Evolutionary conservation across 306 rosid species (phyloP).

Genomic region (Gillenia trifoliata): DNA sequence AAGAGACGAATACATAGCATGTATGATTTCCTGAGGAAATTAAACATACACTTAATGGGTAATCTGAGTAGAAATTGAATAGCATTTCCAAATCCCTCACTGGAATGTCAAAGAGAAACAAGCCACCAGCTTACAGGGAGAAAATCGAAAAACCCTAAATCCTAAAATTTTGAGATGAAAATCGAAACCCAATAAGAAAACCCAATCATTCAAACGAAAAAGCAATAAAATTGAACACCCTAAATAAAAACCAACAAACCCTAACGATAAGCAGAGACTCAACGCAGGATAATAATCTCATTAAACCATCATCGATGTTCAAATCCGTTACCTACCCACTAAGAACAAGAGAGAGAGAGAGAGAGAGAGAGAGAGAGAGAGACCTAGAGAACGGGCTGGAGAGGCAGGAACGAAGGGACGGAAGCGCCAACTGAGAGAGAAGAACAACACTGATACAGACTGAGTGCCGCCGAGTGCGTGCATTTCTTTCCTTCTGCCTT

Average conservation of each 20-base stretch:
- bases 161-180: not conserved
- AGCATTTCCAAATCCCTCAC: not conserved
- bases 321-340: not conserved
- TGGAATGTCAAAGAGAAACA: not conserved
- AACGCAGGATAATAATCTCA: too few species aligned
- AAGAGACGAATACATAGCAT: constrained; percentile 17
- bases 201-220: not conserved
- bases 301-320: not conserved
- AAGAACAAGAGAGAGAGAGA: not conserved
- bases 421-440: too few species aligned
- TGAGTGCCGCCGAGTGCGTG: too few species aligned
- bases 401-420: too few species aligned
- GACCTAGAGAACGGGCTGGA: too few species aligned
- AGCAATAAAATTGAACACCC: not conserved
- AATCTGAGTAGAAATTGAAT: not conserved
- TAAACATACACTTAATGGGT: not conserved
- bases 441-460: too few species aligned
- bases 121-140: not conserved
- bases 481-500: too few species aligned
- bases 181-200: too few species aligned
- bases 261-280: not conserved
- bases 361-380: too few species aligned
- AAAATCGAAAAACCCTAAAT: too few species aligned
- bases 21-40: not conserved
- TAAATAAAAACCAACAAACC: not conserved